Percentiles rank a stretch among this genome's conserved stretches.
These are phyloP conservation scores for Talaromyces thailandensis DNA, from an alignment of 495 filamentous ascomycete genomes.

Conservation along the genomic window DNA sequence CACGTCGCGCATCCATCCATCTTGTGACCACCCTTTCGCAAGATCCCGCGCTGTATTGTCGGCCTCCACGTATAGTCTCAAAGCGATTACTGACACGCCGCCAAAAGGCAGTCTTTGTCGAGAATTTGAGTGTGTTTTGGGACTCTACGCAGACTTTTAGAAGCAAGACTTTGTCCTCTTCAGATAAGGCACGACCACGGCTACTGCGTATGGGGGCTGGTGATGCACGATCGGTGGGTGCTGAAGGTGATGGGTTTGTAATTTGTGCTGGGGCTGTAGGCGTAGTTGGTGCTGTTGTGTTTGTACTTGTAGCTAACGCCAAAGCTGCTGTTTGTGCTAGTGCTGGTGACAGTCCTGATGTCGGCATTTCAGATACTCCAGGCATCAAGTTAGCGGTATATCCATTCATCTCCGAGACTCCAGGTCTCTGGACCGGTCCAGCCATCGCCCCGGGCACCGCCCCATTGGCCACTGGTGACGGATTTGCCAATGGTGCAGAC, in stretches of 20 bases:
- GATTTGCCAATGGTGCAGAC: neutral
- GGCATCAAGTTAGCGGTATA: neutral
- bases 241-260: neutral
- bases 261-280: neutral
- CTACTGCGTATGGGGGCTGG: neutral
- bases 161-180: neutral
- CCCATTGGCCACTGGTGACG: neutral
- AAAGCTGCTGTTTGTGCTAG: neutral
- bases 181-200: neutral
- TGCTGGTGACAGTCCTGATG: neutral
- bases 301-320: neutral
- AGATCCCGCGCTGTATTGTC: neutral
- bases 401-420: neutral
- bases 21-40: neutral
- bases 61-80: neutral
- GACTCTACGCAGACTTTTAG: neutral
- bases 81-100: neutral
- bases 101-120: neutral
- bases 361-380: neutral
- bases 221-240: neutral
- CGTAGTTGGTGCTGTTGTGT: neutral
- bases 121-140: neutral
- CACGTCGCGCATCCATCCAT: neutral
- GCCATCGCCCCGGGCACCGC: neutral
- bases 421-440: neutral